phyloP scores from a whole-genome alignment of 1,139 yeast genomes.

The Pneumocystis carinii region DNA sequence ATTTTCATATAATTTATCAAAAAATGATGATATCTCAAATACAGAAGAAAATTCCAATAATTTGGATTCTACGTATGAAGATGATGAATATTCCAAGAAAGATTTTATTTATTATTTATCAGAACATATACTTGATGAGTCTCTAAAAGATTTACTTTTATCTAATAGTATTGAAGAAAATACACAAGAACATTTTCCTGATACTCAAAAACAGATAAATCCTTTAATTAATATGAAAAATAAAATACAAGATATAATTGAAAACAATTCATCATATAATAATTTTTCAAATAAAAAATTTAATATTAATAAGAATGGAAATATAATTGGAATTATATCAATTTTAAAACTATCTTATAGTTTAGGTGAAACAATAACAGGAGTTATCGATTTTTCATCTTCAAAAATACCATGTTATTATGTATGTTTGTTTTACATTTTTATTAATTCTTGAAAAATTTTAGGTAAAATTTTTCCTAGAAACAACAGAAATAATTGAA shows the following conservation, averaged over 20 bases:
- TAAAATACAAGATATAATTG: background rate
- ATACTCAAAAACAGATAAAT: background rate
- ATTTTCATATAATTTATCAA: background rate
- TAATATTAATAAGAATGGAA: conserved; percentile 1
- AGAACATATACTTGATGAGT: background rate
- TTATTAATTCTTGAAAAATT: background rate
- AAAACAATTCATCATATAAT: background rate
- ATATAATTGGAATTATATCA: background rate
- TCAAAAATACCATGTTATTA: background rate
- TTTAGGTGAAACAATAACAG: background rate
- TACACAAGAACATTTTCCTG: background rate
- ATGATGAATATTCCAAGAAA: background rate
- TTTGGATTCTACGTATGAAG: background rate
- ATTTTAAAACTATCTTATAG: background rate
- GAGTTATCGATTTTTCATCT: background rate
- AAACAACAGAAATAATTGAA: background rate
- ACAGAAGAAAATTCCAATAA: background rate
- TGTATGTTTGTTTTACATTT: background rate
- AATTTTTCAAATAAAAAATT: background rate
- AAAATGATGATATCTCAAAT: background rate
- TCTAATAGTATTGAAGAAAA: background rate
- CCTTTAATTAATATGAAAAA: background rate
- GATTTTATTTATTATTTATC: background rate
- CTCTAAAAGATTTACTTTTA: background rate
- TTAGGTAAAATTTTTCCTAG: background rate